Percentiles rank a stretch among this genome's conserved stretches.
phyloP scores from a whole-genome alignment of 139 green algal genomes.

The Eudorina sp. region DNA sequence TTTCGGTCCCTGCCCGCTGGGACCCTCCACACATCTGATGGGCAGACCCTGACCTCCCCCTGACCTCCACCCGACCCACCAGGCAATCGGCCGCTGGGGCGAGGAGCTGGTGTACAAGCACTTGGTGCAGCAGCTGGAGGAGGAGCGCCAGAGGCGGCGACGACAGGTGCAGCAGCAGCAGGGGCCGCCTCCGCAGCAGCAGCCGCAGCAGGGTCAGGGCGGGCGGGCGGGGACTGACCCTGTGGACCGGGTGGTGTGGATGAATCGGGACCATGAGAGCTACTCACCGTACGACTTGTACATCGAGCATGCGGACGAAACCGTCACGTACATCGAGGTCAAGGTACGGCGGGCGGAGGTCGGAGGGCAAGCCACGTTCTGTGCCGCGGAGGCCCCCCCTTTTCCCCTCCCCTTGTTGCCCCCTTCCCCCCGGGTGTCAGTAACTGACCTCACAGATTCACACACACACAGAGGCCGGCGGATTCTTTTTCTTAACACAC shows the following conservation, averaged over 20 bases:
- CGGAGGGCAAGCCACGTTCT: not conserved
- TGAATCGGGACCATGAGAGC: constrained; percentile 60
- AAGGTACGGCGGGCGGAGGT: constrained; percentile 9
- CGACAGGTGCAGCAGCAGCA: not conserved
- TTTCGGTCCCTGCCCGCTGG: not conserved
- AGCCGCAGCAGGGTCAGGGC: not conserved
- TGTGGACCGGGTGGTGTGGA: constrained; percentile 52
- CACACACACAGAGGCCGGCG: too few relatives aligned
- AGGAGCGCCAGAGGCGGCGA: not conserved
- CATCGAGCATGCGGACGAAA: constrained; percentile 36
- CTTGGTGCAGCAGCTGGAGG: constrained; percentile 23
- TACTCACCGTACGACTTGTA: constrained; percentile 62
- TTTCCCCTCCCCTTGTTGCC: too few relatives aligned
- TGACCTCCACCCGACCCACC: not conserved
- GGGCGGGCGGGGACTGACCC: not conserved
- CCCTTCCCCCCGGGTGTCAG: too few relatives aligned
- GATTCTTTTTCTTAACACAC: too few relatives aligned
- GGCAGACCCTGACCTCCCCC: too few relatives aligned
- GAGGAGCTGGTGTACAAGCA: constrained; percentile 59
- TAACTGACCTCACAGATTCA: too few relatives aligned
- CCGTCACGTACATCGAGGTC: constrained; percentile 52
- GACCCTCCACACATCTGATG: not conserved
- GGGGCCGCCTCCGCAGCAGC: not conserved
- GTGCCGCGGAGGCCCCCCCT: not conserved
- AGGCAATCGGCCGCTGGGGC: constrained; percentile 53